phyloP scores from a whole-genome alignment of 768 basidiomycete genomes.

The Russula compacta region DNA sequence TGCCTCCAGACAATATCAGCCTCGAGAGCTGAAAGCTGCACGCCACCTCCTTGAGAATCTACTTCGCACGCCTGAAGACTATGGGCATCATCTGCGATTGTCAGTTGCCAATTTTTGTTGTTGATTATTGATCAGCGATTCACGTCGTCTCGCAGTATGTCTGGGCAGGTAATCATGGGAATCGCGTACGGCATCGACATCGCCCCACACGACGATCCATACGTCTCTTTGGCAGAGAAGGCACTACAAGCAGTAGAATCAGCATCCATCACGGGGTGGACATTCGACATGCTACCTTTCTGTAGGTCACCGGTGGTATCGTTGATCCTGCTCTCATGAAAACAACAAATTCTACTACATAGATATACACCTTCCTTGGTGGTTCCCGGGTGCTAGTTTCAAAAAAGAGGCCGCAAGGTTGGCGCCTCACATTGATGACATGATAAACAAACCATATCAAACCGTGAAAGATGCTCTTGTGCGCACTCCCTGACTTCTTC shows the following conservation, averaged over 20 bases:
- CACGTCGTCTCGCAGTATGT: slow-evolving; percentile 8
- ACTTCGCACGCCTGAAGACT: slow-evolving; percentile 7
- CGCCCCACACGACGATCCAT: slow-evolving; percentile 18
- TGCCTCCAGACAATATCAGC: slow-evolving; percentile 9
- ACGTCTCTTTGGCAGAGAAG: slow-evolving; percentile 16
- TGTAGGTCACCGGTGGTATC: slow-evolving; percentile 7
- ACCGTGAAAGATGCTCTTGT: slow-evolving; percentile 17
- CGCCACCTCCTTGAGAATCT: slow-evolving; percentile 14
- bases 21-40: slow-evolving; percentile 11
- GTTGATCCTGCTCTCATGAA: neutral
- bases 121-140: neutral
- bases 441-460: slow-evolving; percentile 22
- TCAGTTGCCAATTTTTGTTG: neutral
- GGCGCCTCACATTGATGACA: slow-evolving; percentile 18
- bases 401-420: slow-evolving; percentile 20
- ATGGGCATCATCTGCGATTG: slow-evolving; percentile 11
- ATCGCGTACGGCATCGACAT: slow-evolving; percentile 21
- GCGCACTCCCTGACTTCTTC: neutral
- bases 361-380: slow-evolving; percentile 22
- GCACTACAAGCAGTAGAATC: slow-evolving; percentile 14
- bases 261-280: slow-evolving; percentile 13
- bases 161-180: slow-evolving; percentile 19
- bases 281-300: slow-evolving; percentile 17
- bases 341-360: neutral
- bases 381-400: slow-evolving; percentile 25